These are phyloP conservation scores for Aspergillus neotritici DNA, from an alignment of 2,329 filamentous ascomycete genomes.

Conservation along the genomic window DNA sequence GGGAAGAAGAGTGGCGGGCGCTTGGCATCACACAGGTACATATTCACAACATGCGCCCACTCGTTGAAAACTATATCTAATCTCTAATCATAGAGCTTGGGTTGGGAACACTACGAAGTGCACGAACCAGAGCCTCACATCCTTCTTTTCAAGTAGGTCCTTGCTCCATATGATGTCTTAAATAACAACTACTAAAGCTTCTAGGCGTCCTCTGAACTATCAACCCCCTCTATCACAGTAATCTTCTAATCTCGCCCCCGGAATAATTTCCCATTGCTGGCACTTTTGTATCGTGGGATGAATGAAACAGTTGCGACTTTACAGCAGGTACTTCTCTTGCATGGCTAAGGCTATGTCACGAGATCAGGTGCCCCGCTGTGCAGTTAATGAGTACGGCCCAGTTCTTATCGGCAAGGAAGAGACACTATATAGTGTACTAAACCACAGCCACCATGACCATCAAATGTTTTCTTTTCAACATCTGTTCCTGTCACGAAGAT, in stretches of 20 bases:
- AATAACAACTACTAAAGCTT: slow-evolving; percentile 22
- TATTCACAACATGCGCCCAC: not conserved
- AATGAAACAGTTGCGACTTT: not conserved
- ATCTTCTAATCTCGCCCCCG: slow-evolving; percentile 3
- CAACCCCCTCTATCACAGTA: slow-evolving; percentile 56
- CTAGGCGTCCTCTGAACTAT: slow-evolving; percentile 77
- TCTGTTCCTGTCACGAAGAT: slow-evolving; percentile 2
- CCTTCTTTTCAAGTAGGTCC: slow-evolving; percentile 87
- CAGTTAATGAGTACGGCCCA: slow-evolving; percentile 9
- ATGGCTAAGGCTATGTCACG: no score
- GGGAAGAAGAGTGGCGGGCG: slow-evolving; percentile 98
- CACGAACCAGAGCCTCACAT: slow-evolving; percentile 99
- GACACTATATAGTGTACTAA: no score
- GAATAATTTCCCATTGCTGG: not conserved
- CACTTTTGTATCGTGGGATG: not conserved
- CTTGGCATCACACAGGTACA: slow-evolving; percentile 93
- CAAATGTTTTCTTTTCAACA: slow-evolving; percentile 6
- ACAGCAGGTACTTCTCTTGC: not conserved
- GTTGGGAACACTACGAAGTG: slow-evolving; percentile 99
- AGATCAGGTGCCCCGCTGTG: not conserved
- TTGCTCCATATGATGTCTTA: slow-evolving; percentile 16
- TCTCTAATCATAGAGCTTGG: slow-evolving; percentile 64
- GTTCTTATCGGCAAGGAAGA: no score
- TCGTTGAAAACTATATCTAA: slow-evolving; percentile 1
- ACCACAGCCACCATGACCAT: slow-evolving; percentile 1